These are phyloP conservation scores for Thecaphora thlaspeos DNA, from an alignment of 1,284 basidiomycete genomes.

Conservation along the genomic window DNA sequence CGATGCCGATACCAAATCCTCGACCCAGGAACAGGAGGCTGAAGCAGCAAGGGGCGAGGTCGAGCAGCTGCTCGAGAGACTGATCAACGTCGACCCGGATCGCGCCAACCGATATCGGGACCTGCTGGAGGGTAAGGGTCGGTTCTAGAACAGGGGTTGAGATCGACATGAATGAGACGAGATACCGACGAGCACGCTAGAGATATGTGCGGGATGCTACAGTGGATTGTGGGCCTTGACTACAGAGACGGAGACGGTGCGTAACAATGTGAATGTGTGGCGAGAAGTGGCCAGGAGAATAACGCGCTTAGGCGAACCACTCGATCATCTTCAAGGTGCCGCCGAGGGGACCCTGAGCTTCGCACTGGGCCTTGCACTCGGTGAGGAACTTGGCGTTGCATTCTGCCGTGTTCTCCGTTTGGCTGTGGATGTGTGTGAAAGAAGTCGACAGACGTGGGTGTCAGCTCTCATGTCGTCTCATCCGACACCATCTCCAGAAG, in stretches of 20 bases:
- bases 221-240: too few species aligned
- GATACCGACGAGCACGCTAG: background rate
- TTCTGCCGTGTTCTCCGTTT: constrained; percentile 34
- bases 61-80: constrained; percentile 11
- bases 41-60: background rate
- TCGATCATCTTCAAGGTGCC: constrained; percentile 17
- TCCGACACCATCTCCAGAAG: too few species aligned
- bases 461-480: too few species aligned
- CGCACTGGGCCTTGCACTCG: constrained; percentile 37
- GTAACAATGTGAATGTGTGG: background rate
- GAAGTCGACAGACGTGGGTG: too few species aligned
- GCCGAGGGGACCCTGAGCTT: constrained; percentile 35
- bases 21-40: too few species aligned
- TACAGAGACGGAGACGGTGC: too few species aligned
- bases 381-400: constrained; percentile 30
- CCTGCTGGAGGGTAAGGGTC: constrained; percentile 22
- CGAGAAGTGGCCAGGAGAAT: background rate
- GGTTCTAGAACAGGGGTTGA: constrained; percentile 11
- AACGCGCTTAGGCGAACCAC: constrained; percentile 9
- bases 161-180: too few species aligned
- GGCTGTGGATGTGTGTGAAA: too few species aligned
- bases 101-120: constrained; percentile 41
- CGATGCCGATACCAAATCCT: background rate
- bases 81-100: constrained; percentile 43
- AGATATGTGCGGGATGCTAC: too few species aligned